Base-by-base conservation (phyloP, 2,329 filamentous ascomycete species). In the Xylariaceae sp. region DNA sequence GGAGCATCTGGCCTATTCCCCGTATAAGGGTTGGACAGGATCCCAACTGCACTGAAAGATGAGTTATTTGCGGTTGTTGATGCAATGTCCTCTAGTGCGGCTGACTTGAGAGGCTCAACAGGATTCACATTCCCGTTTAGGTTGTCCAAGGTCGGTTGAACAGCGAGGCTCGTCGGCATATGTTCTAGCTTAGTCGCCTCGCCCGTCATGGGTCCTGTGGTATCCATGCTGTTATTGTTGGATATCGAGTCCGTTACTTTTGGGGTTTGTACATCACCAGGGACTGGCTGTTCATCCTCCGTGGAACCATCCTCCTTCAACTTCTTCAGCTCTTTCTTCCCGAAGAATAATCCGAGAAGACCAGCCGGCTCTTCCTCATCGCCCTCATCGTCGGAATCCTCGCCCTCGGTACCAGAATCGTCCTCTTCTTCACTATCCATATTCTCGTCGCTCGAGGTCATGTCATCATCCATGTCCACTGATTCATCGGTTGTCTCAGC, bases 391-490 rank as follows among this genome's bases (percentile, higher is more conserved):
- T 79, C 79, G 8, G 79, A 78, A 3, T 76, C 77, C n/a, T 77
- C 77, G 1, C 72, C 74, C 2, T 73, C 71, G 6, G 26, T n/a
- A 11, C 11, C 44, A 43, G 26, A 34, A n/a, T 73, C 71, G 24
- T 74, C 72, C 3, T 77, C 77, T 5, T 74, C 78, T 28, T 75
- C 76, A 41, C 76, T 79, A 16, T 79, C 77, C 68, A 78, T 76
- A 40, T 69, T 66, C 5, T 68, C 70, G 24, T 87, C 84, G 24
- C 80, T 84, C 3, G 84, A 85, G 2, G 83, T 84, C 63, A 87
- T 74, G 54, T 88, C 85, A 57, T 88, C 85, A 62, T 88, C 86
- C 86, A 89, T 89, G 65, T 87, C 85, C 19, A 88, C 76, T 1
- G 86, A 88, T 68, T 88, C 86, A 62, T 89, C 86, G 39, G 81